Conservation (phyloP, 2,329 filamentous ascomycete species). For the Diaporthe helianthi region DNA sequence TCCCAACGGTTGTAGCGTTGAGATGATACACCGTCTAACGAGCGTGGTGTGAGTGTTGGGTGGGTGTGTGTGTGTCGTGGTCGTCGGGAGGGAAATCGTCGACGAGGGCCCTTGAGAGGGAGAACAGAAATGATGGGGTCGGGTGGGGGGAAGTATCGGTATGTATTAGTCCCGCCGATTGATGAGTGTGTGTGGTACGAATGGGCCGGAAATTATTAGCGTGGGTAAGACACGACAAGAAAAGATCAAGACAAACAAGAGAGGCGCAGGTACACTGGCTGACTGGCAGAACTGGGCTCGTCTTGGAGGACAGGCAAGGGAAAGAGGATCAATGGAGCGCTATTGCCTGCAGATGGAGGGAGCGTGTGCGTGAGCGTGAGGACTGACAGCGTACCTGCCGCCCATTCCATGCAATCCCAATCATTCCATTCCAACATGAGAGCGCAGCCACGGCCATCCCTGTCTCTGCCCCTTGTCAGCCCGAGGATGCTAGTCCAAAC, state of each 20-base stretch:
- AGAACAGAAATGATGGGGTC: background rate
- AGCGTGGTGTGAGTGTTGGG: background rate
- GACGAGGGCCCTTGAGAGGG: background rate
- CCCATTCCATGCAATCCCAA: conserved; percentile 14
- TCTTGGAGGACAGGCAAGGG: background rate
- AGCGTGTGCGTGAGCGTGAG: background rate
- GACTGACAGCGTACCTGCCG: background rate
- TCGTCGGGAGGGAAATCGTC: background rate
- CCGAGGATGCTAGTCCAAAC: background rate
- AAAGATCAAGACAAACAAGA: conserved; percentile 12
- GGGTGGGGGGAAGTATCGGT: background rate
- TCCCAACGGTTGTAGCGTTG: background rate
- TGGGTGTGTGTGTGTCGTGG: no score
- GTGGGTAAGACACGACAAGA: conserved; percentile 7
- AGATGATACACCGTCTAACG: background rate
- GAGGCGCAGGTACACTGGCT: background rate
- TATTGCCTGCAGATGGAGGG: background rate
- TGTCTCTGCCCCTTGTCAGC: conserved; percentile 4
- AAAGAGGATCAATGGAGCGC: conserved; percentile 5
- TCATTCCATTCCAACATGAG: conserved; percentile 11
- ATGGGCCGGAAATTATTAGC: background rate
- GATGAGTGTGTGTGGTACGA: background rate
- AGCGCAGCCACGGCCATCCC: conserved; percentile 10
- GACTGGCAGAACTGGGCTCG: background rate
- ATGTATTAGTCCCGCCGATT: background rate